Evolutionary conservation across 2,329 filamentous ascomycete species (phyloP).

Genomic region (Stachybotrys elegans): DNA sequence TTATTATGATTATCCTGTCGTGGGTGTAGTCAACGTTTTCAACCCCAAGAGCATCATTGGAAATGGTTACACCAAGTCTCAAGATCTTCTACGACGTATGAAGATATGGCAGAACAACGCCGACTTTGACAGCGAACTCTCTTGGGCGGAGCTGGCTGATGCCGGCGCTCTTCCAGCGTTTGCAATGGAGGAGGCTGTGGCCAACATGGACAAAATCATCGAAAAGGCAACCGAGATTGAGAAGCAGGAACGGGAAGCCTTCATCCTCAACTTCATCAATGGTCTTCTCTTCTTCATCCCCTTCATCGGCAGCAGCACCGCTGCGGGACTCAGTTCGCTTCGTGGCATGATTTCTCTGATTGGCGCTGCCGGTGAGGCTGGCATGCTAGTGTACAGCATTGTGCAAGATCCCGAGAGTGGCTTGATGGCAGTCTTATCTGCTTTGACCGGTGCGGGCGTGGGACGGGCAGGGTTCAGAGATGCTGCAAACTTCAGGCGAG

Average conservation of each 20-base stretch:
- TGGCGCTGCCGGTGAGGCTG: conserved; percentile 16
- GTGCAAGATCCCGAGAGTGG: conserved; percentile 18
- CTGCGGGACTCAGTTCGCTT: conserved; percentile 8
- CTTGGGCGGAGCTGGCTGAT: conserved; percentile 3
- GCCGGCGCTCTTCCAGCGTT: conserved; percentile 1
- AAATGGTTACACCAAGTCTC: not conserved
- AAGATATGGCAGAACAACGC: not conserved
- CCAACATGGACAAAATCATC: conserved; percentile 19
- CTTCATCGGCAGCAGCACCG: conserved; percentile 40
- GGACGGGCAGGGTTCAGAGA: conserved; percentile 7
- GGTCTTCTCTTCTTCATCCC: conserved; percentile 45
- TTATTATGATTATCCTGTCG: not conserved
- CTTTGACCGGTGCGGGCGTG: conserved; percentile 11
- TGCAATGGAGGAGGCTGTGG: conserved; percentile 11
- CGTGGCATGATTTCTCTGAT: conserved; percentile 12
- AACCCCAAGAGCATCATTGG: not conserved
- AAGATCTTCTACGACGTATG: conserved; percentile 1
- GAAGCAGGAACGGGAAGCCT: conserved; percentile 11
- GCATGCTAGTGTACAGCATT: conserved; percentile 15
- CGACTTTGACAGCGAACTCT: not conserved
- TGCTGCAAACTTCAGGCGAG: conserved; percentile 7
- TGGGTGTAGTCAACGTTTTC: not conserved
- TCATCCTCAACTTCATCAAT: conserved; percentile 30
- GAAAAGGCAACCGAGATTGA: conserved; percentile 16
- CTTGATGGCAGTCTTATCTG: conserved; percentile 17